phyloP scores from a whole-genome alignment of 2,329 filamentous ascomycete genomes.

The Diaporthe sp. region DNA sequence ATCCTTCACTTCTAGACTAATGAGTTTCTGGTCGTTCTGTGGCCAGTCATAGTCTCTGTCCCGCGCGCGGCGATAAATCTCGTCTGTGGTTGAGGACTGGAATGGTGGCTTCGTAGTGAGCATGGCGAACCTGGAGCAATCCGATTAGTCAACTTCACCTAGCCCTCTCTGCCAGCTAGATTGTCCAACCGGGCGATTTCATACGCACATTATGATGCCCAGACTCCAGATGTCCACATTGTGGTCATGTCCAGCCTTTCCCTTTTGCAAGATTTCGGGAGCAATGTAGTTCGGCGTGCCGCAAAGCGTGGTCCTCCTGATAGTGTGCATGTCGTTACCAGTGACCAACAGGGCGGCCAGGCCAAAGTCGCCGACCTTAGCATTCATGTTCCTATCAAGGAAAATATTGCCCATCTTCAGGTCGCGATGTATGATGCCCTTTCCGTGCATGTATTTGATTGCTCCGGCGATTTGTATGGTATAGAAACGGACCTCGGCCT shows the following conservation, averaged over 20 bases:
- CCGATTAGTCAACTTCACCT: conserved; percentile 44
- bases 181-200: not conserved
- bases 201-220: conserved; percentile 89
- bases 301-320: conserved; percentile 91
- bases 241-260: conserved; percentile 94
- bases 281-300: conserved; percentile 99
- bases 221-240: conserved; percentile 99
- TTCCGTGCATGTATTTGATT: conserved; percentile 97
- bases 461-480: conserved; percentile 95
- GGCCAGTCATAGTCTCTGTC: conserved; percentile 87
- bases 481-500: conserved; percentile 94
- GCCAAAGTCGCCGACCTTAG: conserved; percentile 98
- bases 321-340: conserved; percentile 87
- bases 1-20: conserved; percentile 82
- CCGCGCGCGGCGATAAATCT: conserved; percentile 81
- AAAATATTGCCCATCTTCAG: conserved; percentile 99
- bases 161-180: not conserved
- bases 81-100: conserved; percentile 89
- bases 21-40: conserved; percentile 75
- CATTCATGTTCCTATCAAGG: conserved; percentile 93
- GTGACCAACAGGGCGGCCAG: conserved; percentile 92
- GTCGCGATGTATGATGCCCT: conserved; percentile 96
- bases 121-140: conserved; percentile 82
- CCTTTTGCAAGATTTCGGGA: conserved; percentile 94
- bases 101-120: conserved; percentile 97